Evolutionary conservation across 345 rosid genomes (phyloP), one percentile per base, ranked within the genome.

Genomic region (Aegle marmelos): DNA sequence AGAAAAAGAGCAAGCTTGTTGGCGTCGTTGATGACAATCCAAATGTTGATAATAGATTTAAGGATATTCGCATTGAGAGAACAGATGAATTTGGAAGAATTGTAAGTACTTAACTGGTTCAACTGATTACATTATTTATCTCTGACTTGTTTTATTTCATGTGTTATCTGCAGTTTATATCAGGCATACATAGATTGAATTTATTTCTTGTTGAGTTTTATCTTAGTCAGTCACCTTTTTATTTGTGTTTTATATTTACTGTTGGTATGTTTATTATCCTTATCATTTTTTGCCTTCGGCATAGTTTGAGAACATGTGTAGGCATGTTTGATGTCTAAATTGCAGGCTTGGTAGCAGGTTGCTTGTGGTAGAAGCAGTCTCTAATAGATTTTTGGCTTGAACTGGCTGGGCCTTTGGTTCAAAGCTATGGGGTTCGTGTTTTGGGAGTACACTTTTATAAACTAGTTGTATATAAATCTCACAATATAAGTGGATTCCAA

Each of bases 1-100:
- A 92, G 88, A 96, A 94, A 83, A 96, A 91, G 88, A 92, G 98
- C 87, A 96, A 96, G 89, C 98, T 96, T 76, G 89, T 92, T 73
- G 98, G 98, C 75, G 86, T 96, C 9, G 78, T 85, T 54, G 95
- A 86, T 56, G 85, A 83, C 71, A 83, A 79, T 57, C 90, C 82
- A 69, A 31, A 78, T 30, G 83, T 31, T 41, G 89, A 45, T 45
- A 45, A 87, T 36, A 84, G 88, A 76, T 91, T 91, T 83, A 83
- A 87, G 82, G 95, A 96, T 80, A 82, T 96, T 70, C 91, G 91
- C 39, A 92, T 94, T 73, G 99, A 94, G 80, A 90, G 99, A 85
- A 87, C 88, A 11, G 99, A 96, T 83, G 98, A 96, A 82, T 96
- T 92, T 90, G 99, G 99, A 61, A 88, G 98, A 87, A 89, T 87